Percentiles rank a stretch among this genome's conserved stretches.
These are phyloP conservation scores for Piper betle DNA, from an alignment of 164 flowering plant species.

Conservation along the genomic window DNA sequence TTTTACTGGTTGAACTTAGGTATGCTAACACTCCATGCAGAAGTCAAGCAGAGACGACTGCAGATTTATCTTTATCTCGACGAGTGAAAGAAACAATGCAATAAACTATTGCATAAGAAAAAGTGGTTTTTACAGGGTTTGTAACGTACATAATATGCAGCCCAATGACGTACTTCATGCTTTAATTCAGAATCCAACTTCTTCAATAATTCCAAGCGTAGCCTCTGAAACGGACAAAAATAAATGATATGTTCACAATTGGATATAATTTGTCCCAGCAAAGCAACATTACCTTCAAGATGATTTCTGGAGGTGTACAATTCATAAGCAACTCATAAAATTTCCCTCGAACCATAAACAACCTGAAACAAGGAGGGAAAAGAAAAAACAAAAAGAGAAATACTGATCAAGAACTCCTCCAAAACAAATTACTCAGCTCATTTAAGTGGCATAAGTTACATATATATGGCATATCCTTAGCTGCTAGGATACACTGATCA, in stretches of 20 bases:
- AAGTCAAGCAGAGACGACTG: neutral
- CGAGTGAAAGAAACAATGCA: neutral
- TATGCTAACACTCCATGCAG: neutral
- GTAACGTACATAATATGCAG: conserved; percentile 87
- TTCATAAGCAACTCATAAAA: conserved; percentile 80
- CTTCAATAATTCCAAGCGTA: conserved; percentile 68
- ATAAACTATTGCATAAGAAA: neutral
- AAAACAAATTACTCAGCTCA: neutral
- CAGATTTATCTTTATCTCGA: neutral
- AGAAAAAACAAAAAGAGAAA: neutral
- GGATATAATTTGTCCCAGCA: neutral
- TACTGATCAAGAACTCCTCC: neutral
- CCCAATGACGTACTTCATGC: conserved; percentile 96
- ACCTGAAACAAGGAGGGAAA: conserved; percentile 25
- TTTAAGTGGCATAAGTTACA: too few species aligned
- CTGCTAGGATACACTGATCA: too few species aligned
- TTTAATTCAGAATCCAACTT: conserved; percentile 87
- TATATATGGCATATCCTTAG: too few species aligned
- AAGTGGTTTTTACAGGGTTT: neutral
- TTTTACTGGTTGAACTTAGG: neutral
- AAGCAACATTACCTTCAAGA: conserved; percentile 55
- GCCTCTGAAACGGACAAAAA: conserved; percentile 40
- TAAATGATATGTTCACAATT: neutral
- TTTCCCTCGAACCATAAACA: conserved; percentile 83
- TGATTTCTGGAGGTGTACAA: conserved; percentile 84